These are phyloP conservation scores for Multifurca ochricompacta DNA, from an alignment of 768 basidiomycete species.

Conservation along the genomic window DNA sequence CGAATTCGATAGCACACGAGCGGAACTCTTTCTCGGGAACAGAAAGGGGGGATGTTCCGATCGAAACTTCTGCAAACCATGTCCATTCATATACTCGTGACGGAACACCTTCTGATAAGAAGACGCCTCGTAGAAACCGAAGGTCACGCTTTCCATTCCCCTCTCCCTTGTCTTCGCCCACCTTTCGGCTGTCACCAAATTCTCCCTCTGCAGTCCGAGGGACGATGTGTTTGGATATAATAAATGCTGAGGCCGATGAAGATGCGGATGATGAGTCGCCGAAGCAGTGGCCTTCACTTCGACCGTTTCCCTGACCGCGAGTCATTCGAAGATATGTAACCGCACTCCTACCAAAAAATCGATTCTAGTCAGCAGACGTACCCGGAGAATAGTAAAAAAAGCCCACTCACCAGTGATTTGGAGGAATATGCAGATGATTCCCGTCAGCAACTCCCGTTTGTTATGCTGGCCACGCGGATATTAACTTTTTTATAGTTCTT, in stretches of 20 bases:
- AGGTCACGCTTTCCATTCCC: conserved; percentile 12
- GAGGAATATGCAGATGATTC: conserved; percentile 15
- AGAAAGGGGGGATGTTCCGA: neutral
- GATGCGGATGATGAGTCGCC: neutral
- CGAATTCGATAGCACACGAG: neutral
- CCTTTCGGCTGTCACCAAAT: neutral
- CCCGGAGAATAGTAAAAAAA: neutral
- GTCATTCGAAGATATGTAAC: neutral
- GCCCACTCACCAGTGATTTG: neutral
- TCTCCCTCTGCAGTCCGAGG: neutral
- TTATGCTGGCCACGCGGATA: neutral
- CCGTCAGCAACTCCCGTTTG: conserved; percentile 9
- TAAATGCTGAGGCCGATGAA: neutral
- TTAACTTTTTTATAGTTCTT: conserved; percentile 35
- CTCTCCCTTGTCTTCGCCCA: conserved; percentile 20
- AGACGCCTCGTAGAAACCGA: neutral
- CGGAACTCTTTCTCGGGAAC: neutral
- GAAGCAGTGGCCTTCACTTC: conserved; percentile 3
- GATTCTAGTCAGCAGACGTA: neutral
- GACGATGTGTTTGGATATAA: neutral
- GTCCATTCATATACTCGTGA: neutral
- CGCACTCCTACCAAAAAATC: neutral
- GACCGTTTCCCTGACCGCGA: conserved; percentile 17
- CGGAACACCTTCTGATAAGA: neutral
- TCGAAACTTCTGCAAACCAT: neutral